Evolutionary conservation across 371 early-diverging fungal species (phyloP), one percentile per base, ranked within the genome.

Genomic region (Chytridium lagenaria): DNA sequence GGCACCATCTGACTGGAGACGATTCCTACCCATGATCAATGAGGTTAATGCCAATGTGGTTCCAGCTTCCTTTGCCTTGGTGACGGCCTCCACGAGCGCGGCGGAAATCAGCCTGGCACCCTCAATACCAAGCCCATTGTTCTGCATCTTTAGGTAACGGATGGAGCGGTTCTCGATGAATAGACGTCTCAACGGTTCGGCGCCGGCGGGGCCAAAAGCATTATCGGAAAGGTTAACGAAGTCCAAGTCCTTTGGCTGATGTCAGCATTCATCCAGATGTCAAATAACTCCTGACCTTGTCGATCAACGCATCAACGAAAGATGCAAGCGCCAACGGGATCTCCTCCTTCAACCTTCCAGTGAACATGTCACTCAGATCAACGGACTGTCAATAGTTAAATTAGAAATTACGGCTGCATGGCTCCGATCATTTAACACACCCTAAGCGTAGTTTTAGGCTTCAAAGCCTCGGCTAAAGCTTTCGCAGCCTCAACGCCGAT

Each of bases 161-260:
- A 98, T 86, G 52, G 89, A 85, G 33, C 89, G 86, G 79, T 90
- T 93, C 76, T 93, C 89, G 78, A 88, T 86, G 59, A 98, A 78
- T 64, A 96, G 94, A 23, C 90, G 87, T 36, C 92, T 87, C 84
- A 98, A 84, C 1, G 98, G 95, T 57, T 89, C 86, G 50, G 96
- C 94, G 44, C 98, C 98, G 61, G 92, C 91, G 33, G 97, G 98
- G 1, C 98, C 98, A 83, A 98, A 98, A 1, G 98, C 98, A 74
- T 98, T 98, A 82, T 98, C 98, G n/a, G 92, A 93, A 40, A 97
- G 78, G 83, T 97, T 92, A 52, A 98, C 85, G 73, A 92, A 92
- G 28, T 88, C 78, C 38, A 98, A 87, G 52, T 88, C 78, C 33
- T 64, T 39, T 16, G 51, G 15, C 49, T n/a, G n/a, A n/a, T n/a